phyloP scores from a whole-genome alignment of 148 eudicot genomes.

The Persicaria maculosa region DNA sequence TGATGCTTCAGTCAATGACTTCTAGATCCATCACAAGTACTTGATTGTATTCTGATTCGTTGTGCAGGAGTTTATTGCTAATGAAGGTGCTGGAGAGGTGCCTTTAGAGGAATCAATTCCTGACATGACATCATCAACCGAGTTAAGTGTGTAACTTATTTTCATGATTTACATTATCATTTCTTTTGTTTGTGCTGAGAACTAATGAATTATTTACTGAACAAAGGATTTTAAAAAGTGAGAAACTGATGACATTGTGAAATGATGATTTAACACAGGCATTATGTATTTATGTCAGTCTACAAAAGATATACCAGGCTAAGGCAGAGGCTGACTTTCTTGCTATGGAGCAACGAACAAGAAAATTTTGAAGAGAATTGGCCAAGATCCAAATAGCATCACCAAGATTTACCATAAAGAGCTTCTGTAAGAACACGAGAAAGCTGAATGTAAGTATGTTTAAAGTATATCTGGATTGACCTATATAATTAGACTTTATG shows the following conservation, averaged over 20 bases:
- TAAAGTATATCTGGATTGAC: neutral
- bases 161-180: neutral
- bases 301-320: constrained; percentile 90
- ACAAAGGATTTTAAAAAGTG: neutral
- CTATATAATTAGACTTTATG: neutral
- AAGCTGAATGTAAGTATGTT: constrained; percentile 64
- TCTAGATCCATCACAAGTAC: neutral
- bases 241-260: neutral
- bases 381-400: constrained; percentile 75
- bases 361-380: constrained; percentile 61
- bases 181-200: neutral
- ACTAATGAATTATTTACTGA: neutral
- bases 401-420: constrained; percentile 57
- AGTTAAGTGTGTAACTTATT: constrained; percentile 30
- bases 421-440: constrained; percentile 90
- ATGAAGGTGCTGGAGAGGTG: constrained; percentile 87
- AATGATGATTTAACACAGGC: constrained; percentile 33
- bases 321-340: constrained; percentile 88
- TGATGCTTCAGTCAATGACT: neutral
- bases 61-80: constrained; percentile 74
- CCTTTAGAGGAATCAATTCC: constrained; percentile 98
- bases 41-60: neutral
- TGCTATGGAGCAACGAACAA: constrained; percentile 60
- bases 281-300: constrained; percentile 74
- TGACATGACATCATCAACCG: constrained; percentile 98